Base-by-base conservation (phyloP, 805 yeast species). In the Kazachstania psychrophila region DNA sequence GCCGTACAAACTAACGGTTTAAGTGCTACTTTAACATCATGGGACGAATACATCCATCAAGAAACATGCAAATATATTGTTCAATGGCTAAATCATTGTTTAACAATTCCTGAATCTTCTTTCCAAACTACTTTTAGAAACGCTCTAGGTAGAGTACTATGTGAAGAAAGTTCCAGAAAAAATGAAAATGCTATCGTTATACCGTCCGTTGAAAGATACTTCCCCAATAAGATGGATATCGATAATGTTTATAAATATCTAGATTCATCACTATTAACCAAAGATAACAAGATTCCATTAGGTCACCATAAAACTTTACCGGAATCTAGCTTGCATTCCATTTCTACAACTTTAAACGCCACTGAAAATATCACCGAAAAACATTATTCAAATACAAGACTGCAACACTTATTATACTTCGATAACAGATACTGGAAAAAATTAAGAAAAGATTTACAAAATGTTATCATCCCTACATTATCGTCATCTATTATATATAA, bases 351-450 rank as follows among this genome's bases (percentile, higher is more conserved):
- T 0, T 36, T 51, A 33, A 53, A 52, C 27, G 39, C 42, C 10
- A 37, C 45, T 3, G 42, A 34, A 16, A 39, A 35, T 6, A 37
- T 42, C 4, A 41, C 36, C 2, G 36, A 34, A 7, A 47, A 37
- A 20, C 43, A 44, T 23, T 49, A 56, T 22, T 34, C 45, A 12
- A 57, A 58, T 6, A 66, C 83, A 12, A 65, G 84, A 46, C 49
- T 81, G 10, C 87, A 80, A 51, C 66, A 63, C 46, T 47, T 82
- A 16, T 56, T 79, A 25, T 68, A 65, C 40, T 71, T 79, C 40
- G 83, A 81, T 42, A 65, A 73, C 26, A 64, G 92, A 44, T 69
- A 70, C 23, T 65, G 76, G 60, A 76, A 77, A 39, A 45, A 48
- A 4, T 48, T 70, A 6, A 67, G 92, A 50, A 66, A 63, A 30